Base-by-base conservation (phyloP, 176 grass and related monocot genomes). In the Pontederia crassipes region DNA sequence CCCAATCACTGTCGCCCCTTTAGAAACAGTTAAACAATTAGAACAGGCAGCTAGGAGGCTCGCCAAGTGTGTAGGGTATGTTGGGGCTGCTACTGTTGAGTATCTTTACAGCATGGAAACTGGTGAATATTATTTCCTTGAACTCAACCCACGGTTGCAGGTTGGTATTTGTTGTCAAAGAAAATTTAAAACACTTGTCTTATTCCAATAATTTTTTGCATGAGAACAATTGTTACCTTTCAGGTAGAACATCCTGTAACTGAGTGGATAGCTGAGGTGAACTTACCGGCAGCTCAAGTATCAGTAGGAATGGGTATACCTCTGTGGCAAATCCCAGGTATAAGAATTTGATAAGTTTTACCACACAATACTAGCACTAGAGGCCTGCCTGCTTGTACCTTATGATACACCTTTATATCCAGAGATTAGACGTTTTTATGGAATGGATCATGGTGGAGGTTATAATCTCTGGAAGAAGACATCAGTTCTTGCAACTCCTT, bases 81-180 rank as follows among this genome's bases (percentile, higher is more conserved):
- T 86, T 49, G 94, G 88, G 46, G 94, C 94, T 52, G 94, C 94
- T 53, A 98, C 94, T 48, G 94, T 98, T 26, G 94, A 98, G 74
- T 98, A 98, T 81, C 75, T 98, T 57, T 98, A 93, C 72, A 98
- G 88, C 68, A 98, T 98, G 94, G 94, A 98, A 71, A 93, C 88
- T 4, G 88, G 94, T 12, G 88, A 98, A 82, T 98, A 93, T 63
- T 93, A 89, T 71, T 98, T 98, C 69, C 72, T 98, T 40, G 94
- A 98, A 71, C 87, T 98, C 73, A 98, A 98, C 75, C 94, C 93
- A 70, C 77, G 94, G 50, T 70, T 98, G 52, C 94, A 98, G 75
- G 93, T 98, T 67, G 65, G 59, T 82, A 68, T 71, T 56, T 49
- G 32, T 40, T 29, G 18, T 46, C 10, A 12, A 18, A 54, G 18